Conservation (phyloP, 495 filamentous ascomycete genomes). For the Podospora conica region DNA sequence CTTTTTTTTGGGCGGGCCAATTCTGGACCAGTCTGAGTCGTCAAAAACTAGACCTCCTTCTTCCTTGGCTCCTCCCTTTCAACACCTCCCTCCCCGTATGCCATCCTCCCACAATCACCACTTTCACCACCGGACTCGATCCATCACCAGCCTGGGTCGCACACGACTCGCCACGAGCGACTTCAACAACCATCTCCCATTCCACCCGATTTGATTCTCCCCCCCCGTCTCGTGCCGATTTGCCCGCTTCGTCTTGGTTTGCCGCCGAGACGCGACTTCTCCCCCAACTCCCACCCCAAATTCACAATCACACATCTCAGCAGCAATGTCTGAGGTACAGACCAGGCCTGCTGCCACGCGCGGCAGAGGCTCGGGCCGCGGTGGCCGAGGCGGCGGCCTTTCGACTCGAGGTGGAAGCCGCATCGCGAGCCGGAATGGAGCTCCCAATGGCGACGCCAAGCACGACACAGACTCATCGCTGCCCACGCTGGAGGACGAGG, state of each 20-base stretch:
- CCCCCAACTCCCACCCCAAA: conserved; percentile 25
- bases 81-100: conserved; percentile 12
- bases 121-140: conserved; percentile 22
- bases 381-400: conserved; percentile 75
- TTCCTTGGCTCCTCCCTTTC: conserved; percentile 23
- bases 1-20: conserved; percentile 23
- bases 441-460: conserved; percentile 46
- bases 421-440: conserved; percentile 43
- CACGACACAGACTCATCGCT: conserved; percentile 49
- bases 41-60: conserved; percentile 27
- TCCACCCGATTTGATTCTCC: conserved; percentile 25
- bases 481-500: conserved; percentile 66
- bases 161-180: conserved; percentile 28
- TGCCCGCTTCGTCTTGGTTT: conserved; percentile 18
- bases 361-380: conserved; percentile 37
- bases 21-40: conserved; percentile 32
- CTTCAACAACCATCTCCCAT: conserved; percentile 22
- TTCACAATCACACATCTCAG: conserved; percentile 34
- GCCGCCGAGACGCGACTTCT: conserved; percentile 41
- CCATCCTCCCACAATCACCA: conserved; percentile 20
- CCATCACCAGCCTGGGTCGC: conserved; percentile 29
- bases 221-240: conserved; percentile 28
- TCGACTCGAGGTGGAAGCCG: conserved; percentile 67
- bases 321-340: conserved; percentile 88
- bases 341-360: conserved; percentile 59